These are phyloP conservation scores for Penicillium turbatum DNA, from an alignment of 495 filamentous ascomycete genomes.

Conservation along the genomic window DNA sequence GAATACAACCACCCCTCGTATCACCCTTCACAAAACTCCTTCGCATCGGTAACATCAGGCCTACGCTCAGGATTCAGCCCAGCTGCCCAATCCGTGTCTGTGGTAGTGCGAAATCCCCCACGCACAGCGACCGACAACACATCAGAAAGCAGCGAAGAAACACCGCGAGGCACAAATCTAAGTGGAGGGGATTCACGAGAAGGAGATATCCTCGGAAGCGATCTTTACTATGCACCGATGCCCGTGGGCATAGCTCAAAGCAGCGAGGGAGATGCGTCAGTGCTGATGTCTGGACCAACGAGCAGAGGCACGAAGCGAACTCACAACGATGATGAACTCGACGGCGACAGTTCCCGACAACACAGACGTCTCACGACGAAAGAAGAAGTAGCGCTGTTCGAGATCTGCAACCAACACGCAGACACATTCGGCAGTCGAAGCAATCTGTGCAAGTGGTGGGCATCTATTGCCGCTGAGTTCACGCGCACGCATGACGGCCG, in stretches of 20 bases:
- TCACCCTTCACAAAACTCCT: not conserved
- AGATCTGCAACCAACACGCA: conserved; percentile 42
- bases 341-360: conserved; percentile 28
- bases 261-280: not conserved
- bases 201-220: not conserved
- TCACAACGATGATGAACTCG: conserved; percentile 12
- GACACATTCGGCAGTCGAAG: conserved; percentile 41
- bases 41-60: not conserved
- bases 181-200: not conserved
- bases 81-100: conserved; percentile 3
- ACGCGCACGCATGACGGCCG: conserved; percentile 34
- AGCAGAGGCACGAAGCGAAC: conserved; percentile 16
- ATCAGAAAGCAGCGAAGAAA: conserved; percentile 7
- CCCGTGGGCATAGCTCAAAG: not conserved
- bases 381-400: conserved; percentile 42
- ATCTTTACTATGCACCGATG: conserved; percentile 12
- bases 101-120: conserved; percentile 3
- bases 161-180: not conserved
- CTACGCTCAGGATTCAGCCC: not conserved
- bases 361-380: conserved; percentile 42
- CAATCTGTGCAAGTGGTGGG: conserved; percentile 48
- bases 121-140: not conserved
- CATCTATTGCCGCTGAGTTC: conserved; percentile 39
- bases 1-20: conserved; percentile 5
- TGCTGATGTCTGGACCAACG: not conserved